Evolutionary conservation across 2,329 filamentous ascomycete species (phyloP), one percentile per base, ranked within the genome.

Genomic region (Magnaporthiopsis rhizophila): DNA sequence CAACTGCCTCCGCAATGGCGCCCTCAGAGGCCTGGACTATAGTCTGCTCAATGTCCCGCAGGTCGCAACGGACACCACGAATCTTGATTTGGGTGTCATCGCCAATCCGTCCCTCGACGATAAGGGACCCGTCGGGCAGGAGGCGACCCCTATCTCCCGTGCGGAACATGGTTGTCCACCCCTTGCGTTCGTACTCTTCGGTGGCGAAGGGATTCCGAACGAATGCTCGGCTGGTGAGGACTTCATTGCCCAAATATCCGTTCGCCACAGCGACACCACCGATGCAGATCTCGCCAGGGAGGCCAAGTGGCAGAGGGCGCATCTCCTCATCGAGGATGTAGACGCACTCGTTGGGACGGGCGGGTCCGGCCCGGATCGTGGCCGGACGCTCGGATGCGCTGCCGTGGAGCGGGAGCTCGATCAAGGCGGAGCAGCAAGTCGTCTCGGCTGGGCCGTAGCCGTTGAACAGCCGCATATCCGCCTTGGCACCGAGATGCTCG

Each of bases 11-110:
- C 13, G 26, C 36, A 12, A 64, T 53, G 15, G 59, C 59, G 59
- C 59, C 63, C 9, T 32, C 26, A 58, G 28, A 28, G 26, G 58
- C 58, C 15, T 59, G 28, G 28, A 59, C 30, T 21, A 59, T 59
- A 12, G 24, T 34, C 11, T 28, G 34, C 34, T 59, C 58, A 9
- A 59, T 34, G 7, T 59, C 34, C 28, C 28, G 5, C 24, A 59
- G 8, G 26, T 59, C 58, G 28, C 24, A 26, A 9, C 58, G 58
- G 7, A 59, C 34, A 12, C 58, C 58, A 3, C 74, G 71, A 1
- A 83, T 69, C 67, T 83, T 83, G 66, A 83, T 69, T 58, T 80
- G 75, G 0, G 74, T 77, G 62, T 81, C 78, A 3, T 77, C 78
- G 1, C 65, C 69, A 1, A 78, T 74, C 0, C 79, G 76, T 0